A percentile compares a stretch with the other conserved stretches of the same genome.
These are phyloP conservation scores for Cryphonectria parasitica DNA, from an alignment of 2,329 filamentous ascomycete species.

Conservation along the genomic window DNA sequence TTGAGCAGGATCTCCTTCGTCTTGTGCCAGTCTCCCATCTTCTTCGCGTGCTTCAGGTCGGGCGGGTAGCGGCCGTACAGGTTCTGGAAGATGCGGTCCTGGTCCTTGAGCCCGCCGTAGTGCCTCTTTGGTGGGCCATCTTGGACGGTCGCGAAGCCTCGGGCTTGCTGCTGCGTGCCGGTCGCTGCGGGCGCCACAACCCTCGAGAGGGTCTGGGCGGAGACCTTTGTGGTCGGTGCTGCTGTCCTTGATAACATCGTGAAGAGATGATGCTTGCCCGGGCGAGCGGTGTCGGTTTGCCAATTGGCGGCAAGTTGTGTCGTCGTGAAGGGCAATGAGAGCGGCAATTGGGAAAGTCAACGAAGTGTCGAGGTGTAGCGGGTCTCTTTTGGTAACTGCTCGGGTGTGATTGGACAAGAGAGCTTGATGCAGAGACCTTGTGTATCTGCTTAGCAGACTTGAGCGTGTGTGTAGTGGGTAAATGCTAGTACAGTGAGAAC, in stretches of 20 bases:
- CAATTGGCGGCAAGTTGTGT: slow-evolving; percentile 36
- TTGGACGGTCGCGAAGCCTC: slow-evolving; percentile 81
- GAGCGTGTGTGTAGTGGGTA: not conserved
- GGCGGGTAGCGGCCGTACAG: slow-evolving; percentile 91
- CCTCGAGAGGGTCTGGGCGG: slow-evolving; percentile 46
- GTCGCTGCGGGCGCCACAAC: slow-evolving; percentile 45
- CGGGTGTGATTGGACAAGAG: slow-evolving; percentile 29
- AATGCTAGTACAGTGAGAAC: slow-evolving; percentile 12
- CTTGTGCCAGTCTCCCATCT: slow-evolving; percentile 99
- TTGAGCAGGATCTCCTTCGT: slow-evolving; percentile 98
- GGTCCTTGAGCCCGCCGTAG: slow-evolving; percentile 88
- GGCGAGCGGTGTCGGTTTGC: slow-evolving; percentile 40
- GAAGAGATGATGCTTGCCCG: slow-evolving; percentile 39
- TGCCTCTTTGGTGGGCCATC: slow-evolving; percentile 71
- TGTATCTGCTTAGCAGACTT: slow-evolving; percentile 15
- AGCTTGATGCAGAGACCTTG: slow-evolving; percentile 14
- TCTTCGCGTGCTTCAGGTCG: slow-evolving; percentile 91
- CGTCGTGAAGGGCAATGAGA: slow-evolving; percentile 27
- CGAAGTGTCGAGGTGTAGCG: slow-evolving; percentile 3
- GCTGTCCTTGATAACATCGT: slow-evolving; percentile 50
- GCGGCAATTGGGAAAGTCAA: slow-evolving; percentile 29
- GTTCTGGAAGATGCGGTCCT: slow-evolving; percentile 99
- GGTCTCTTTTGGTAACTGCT: slow-evolving; percentile 29
- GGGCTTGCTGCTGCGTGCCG: slow-evolving; percentile 53
- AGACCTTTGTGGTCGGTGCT: slow-evolving; percentile 45